These are phyloP conservation scores for Pigoraptor vietnamica DNA, from an alignment of 78 protist species.

Conservation along the genomic window DNA sequence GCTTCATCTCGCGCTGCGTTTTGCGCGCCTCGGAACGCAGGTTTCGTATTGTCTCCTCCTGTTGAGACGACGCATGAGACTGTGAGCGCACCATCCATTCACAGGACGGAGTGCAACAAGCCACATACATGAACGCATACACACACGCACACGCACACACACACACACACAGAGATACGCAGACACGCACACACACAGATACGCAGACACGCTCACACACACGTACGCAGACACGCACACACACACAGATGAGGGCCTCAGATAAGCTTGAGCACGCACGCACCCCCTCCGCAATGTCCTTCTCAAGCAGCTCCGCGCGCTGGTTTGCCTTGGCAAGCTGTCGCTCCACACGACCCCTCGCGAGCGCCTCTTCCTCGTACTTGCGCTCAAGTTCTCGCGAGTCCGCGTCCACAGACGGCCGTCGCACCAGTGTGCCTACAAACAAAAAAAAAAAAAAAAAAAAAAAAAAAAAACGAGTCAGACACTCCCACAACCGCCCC, in stretches of 20 bases:
- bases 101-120: not conserved
- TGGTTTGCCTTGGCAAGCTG: not conserved
- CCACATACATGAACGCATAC: not conserved
- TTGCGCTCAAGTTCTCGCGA: not conserved
- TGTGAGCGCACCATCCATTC: not conserved
- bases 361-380: not conserved
- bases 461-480: not conserved
- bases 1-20: not conserved
- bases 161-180: not conserved
- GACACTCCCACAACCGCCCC: not conserved
- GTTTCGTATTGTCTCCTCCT: not conserved
- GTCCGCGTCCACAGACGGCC: not conserved
- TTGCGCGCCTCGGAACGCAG: not conserved
- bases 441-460: too few relatives aligned
- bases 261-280: too few relatives aligned
- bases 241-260: too few relatives aligned
- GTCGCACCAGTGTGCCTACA: not conserved
- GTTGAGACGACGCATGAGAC: not conserved
- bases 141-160: not conserved
- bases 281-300: not conserved
- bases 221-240: not conserved
- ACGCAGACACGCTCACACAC: not conserved
- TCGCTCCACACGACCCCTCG: not conserved
- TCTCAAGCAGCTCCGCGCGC: not conserved
- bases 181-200: not conserved